phyloP scores from a whole-genome alignment of 306 rosid genomes.

The Sicyos baderoa region DNA sequence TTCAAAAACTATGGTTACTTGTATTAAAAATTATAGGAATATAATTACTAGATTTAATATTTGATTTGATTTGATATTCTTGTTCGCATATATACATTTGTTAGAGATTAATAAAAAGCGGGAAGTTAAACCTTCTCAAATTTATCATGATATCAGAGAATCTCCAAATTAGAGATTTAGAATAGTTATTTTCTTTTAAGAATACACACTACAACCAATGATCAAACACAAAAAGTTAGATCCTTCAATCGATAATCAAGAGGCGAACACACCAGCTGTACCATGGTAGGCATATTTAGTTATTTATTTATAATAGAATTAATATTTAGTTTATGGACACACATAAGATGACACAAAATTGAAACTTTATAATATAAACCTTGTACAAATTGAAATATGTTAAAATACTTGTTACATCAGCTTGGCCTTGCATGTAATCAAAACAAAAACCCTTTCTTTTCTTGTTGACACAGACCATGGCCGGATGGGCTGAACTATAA shows the following conservation, averaged over 20 bases:
- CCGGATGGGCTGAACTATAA: constrained; percentile 5
- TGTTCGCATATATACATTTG: no score
- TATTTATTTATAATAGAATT: no score
- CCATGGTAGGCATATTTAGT: neutral
- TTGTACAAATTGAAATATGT: neutral
- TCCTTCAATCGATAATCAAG: neutral
- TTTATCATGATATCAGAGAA: no score
- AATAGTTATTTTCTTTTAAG: no score
- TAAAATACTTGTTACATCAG: neutral
- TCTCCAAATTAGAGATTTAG: no score
- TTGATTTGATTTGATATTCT: no score
- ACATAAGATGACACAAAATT: neutral
- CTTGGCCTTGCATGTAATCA: neutral
- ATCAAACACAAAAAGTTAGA: neutral
- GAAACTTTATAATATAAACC: neutral
- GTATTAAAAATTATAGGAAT: no score
- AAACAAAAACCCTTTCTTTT: neutral
- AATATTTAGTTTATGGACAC: neutral
- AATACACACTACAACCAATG: neutral
- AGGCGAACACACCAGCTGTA: neutral
- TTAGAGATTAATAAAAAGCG: no score
- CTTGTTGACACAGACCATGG: neutral
- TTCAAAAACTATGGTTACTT: no score
- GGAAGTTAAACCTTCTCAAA: no score
- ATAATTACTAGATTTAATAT: no score